Evolutionary conservation across 139 green algal species (phyloP).

Genomic region (Picochlorum sp.): DNA sequence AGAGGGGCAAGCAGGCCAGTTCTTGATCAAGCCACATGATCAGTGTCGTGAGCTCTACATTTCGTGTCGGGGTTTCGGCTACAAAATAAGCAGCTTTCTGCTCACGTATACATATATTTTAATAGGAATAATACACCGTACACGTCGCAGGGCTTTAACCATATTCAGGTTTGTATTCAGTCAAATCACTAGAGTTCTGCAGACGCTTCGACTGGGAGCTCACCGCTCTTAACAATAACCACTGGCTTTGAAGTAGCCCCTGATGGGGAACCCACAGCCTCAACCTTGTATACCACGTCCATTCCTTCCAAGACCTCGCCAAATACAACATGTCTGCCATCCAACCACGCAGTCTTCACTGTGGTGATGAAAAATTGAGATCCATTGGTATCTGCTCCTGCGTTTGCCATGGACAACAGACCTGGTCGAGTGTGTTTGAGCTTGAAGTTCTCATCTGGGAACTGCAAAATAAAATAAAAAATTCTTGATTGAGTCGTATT

Average conservation of each 20-base stretch:
- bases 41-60: too few species aligned
- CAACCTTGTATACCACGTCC: slow-evolving; percentile 87
- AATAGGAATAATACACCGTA: too few species aligned
- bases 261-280: slow-evolving; percentile 56
- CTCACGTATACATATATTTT: too few species aligned
- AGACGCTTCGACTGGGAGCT: slow-evolving; percentile 18
- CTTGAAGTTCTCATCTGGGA: slow-evolving; percentile 78
- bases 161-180: too few species aligned
- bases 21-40: too few species aligned
- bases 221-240: slow-evolving; percentile 66
- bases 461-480: too few species aligned
- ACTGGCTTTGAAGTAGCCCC: slow-evolving; percentile 69
- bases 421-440: slow-evolving; percentile 66
- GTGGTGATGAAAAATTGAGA: slow-evolving; percentile 67
- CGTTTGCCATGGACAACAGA: slow-evolving; percentile 62
- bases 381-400: slow-evolving; percentile 62
- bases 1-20: too few species aligned
- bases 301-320: slow-evolving; percentile 89
- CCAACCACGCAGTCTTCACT: slow-evolving; percentile 31
- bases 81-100: too few species aligned
- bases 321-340: slow-evolving; percentile 86
- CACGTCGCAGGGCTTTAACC: too few species aligned
- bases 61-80: too few species aligned
- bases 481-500: too few species aligned
- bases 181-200: not conserved